Evolutionary conservation across 2,329 filamentous ascomycete genomes (phyloP), one percentile per base, ranked within the genome.

Genomic region (Elsinoe fawcettii): DNA sequence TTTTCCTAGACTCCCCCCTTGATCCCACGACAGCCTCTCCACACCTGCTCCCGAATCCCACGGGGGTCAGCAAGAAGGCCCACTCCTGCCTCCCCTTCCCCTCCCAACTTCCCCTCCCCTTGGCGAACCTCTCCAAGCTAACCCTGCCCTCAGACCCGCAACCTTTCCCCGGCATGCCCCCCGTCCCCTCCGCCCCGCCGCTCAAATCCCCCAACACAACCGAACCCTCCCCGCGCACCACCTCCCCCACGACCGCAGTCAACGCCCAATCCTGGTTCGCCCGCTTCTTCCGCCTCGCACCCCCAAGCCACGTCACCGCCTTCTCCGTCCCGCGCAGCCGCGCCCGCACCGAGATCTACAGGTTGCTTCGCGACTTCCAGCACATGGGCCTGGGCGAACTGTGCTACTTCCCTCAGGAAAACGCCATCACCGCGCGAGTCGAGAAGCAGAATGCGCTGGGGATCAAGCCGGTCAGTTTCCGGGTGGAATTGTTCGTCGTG

Each of bases 221-320:
- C 43, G 36, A 39, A 30, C 39, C 56, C 5, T 36, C 46, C 27
- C 32, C 53, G 2, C 20, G 36, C 44, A 43, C 23, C 30, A n/a
- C 49, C 16, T 65, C 66, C 60, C 64, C 65, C n/a, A 61, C 60
- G 62, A 62, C 57, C 65, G 30, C 59, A 64, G 6, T 83, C 27
- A 14, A 55, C 61, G n/a, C 61, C 47, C 60, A 64, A 54, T 95
- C 87, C 64, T 96, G 92, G 91, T 81, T 97, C 55, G 86, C 89
- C 27, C 87, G 89, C 14, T 82, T 97, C 46, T 89, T 97, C 74
- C 84, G 90, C 57, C 86, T 96, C 67, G 96, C 93, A 69, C 92
- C 92, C 1, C 88, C 86, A 0, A 85, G 77, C 14, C 82, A 83
- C 61, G 80, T 88, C 25, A 72, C 96, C 14, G 93, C 90, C 69